Base-by-base conservation (phyloP, 176 grass and related monocot genomes). In the Eleusine coracana region DNA sequence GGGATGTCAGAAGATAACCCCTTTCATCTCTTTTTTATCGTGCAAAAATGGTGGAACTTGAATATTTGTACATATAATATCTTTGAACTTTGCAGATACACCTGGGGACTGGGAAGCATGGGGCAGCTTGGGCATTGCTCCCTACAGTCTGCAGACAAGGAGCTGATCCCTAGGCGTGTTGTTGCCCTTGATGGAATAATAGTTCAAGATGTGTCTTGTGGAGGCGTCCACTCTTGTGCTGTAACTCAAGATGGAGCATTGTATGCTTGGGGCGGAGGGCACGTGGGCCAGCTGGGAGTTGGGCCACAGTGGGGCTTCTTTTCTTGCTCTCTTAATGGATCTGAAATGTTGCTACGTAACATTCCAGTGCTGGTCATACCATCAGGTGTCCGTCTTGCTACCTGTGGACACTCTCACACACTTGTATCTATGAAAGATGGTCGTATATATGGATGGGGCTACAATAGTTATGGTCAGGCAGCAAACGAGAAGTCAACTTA, bases 71-170 rank as follows among this genome's bases (percentile, higher is more conserved):
- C 55, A 50, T 82, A 45, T 73, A 58, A 49, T 71, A 82, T 72
- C 49, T 62, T 78, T 23, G 21, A n/a, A 61, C 83, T 84, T 85
- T 93, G 38, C 82, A 98, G 96, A 70, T 98, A 98, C 72, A 98
- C 92, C 39, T 98, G 96, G 96, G 96, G 92, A 42, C 87, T 91
- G 16, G 96, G 96, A 83, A 98, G 85, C 87, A 88, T 95, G 88
- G 96, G 92, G 49, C 96, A 98, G 89, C 91, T 98, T 87, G 96
- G 96, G 16, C 92, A 98, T 86, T 86, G 88, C 72, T 98, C 96
- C 36, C 85, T 95, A 60, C 96, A 93, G 48, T 90, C 89, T 78
- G 82, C 71, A 86, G 92, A 98, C 44, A 93, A 91, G 74, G 96
- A 98, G 73, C 76, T 98, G 54, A 92, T 95, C 51, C 96, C 91